Evolutionary conservation across 805 yeast genomes (phyloP).

Genomic region (Kurtzmaniella cleridarum): DNA sequence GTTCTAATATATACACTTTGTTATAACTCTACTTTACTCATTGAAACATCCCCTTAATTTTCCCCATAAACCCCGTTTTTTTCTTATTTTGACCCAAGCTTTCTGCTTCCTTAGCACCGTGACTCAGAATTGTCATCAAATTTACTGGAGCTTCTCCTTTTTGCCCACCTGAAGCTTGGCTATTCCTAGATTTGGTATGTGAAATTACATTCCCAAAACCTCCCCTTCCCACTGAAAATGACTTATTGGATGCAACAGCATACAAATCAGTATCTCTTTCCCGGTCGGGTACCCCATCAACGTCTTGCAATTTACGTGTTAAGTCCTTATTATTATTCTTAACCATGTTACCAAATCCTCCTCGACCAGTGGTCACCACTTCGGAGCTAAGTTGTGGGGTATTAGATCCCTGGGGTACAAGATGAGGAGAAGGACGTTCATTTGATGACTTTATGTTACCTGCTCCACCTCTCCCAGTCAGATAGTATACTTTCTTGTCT

Average conservation of each 20-base stretch:
- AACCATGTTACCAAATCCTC: constrained; percentile 75
- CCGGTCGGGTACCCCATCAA: constrained; percentile 32
- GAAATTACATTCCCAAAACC: constrained; percentile 58
- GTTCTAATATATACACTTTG: no score
- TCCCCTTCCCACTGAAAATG: constrained; percentile 56
- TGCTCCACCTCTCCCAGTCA: constrained; percentile 81
- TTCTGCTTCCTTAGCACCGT: constrained; percentile 18
- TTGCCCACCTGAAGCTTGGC: constrained; percentile 13
- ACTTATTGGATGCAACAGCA: constrained; percentile 40
- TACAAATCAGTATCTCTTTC: constrained; percentile 27
- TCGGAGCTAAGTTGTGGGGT: constrained; percentile 55
- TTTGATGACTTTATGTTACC: constrained; percentile 53
- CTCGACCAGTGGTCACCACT: constrained; percentile 67
- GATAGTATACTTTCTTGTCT: constrained; percentile 34
- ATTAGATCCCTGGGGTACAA: constrained; percentile 54
- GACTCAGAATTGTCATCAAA: constrained; percentile 31
- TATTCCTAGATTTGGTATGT: constrained; percentile 20
- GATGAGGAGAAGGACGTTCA: constrained; percentile 46
- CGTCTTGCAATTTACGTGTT: constrained; percentile 64
- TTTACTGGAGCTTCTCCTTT: constrained; percentile 13
- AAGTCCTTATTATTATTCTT: constrained; percentile 53
- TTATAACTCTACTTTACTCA: no score
- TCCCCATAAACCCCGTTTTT: constrained; percentile 37
- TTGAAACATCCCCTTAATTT: constrained; percentile 41
- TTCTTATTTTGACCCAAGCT: constrained; percentile 7